Evolutionary conservation across 139 green algal genomes (phyloP).

Genomic region (Desmodesmus armatus): DNA sequence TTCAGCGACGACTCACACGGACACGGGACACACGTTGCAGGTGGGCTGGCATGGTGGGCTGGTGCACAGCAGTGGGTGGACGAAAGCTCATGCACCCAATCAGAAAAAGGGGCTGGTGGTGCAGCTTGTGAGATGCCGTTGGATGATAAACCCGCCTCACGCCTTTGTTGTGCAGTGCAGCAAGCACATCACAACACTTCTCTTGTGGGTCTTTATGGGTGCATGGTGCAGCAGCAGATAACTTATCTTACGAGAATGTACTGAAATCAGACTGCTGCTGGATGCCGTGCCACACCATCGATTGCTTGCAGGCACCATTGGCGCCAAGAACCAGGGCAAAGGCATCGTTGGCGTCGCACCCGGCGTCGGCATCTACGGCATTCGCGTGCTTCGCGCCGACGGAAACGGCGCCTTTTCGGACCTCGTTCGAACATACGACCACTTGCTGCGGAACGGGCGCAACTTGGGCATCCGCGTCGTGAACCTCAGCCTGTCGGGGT

Average conservation of each 20-base stretch:
- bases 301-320: slow-evolving; percentile 43
- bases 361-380: slow-evolving; percentile 26
- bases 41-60: background rate
- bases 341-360: slow-evolving; percentile 36
- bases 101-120: no score
- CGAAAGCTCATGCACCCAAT: no score
- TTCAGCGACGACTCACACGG: slow-evolving; percentile 14
- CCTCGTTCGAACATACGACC: slow-evolving; percentile 19
- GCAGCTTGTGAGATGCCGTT: no score
- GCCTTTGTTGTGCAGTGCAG: no score
- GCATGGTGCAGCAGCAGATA: no score
- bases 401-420: slow-evolving; percentile 29
- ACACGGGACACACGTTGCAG: slow-evolving; percentile 33
- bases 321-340: slow-evolving; percentile 31
- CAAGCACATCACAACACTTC: no score
- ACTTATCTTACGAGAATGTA: no score
- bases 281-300: no score
- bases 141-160: no score
- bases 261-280: no score
- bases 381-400: slow-evolving; percentile 22
- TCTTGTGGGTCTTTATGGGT: no score
- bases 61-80: no score
- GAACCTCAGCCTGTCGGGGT: slow-evolving; percentile 35
- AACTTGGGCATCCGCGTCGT: slow-evolving; percentile 25
- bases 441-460: background rate